Evolutionary conservation across 2,329 filamentous ascomycete genomes (phyloP), one percentile per base, ranked within the genome.

Genomic region (Trichoderma atroviride): DNA sequence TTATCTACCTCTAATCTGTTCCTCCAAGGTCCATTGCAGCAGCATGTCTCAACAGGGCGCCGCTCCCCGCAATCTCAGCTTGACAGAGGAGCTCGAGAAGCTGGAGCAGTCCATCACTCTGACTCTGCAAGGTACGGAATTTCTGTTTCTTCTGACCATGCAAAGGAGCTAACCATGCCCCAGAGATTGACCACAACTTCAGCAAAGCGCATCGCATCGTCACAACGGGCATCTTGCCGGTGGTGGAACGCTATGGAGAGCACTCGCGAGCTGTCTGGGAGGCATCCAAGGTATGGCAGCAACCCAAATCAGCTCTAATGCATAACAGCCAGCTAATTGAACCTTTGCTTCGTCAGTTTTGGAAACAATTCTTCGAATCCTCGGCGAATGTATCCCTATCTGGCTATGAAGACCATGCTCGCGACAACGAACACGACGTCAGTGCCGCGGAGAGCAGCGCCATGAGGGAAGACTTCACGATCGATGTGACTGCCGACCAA

Each of bases 281-380:
- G 75, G 94, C 94, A 27, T 97, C 95, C 67, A 97, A 97, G 88
- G 93, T 95, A 69, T 29, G 75, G 14, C 40, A 13, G 9, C 31
- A 27, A 37, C 29, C 31, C 10, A 24, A 10, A 16, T 19, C 5
- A 31, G 27, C 24, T 14, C 29, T 11, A 5, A 24, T 22, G 22
- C 22, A 50, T 4, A 13, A 24, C 19, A 31, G 29, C 13, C 2
- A 19, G 11, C 52, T 66, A 14, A 58, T 10, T 16, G 50, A 31
- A 31, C 53, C 27, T 52, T 31, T 67, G 7, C 40, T 2, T 19
- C 40, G 40, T 14, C 76, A 96, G 92, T 99, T 99, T 81, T 99
- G 96, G 96, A 99, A 99, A 81, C 94, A 98, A 83, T 99, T 99
- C 84, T 99, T 99, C 81, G 96, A 99, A 82, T 94, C 96, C 43